These are phyloP conservation scores for Diplodia mutila DNA, from an alignment of 2,329 filamentous ascomycete genomes.

Conservation along the genomic window DNA sequence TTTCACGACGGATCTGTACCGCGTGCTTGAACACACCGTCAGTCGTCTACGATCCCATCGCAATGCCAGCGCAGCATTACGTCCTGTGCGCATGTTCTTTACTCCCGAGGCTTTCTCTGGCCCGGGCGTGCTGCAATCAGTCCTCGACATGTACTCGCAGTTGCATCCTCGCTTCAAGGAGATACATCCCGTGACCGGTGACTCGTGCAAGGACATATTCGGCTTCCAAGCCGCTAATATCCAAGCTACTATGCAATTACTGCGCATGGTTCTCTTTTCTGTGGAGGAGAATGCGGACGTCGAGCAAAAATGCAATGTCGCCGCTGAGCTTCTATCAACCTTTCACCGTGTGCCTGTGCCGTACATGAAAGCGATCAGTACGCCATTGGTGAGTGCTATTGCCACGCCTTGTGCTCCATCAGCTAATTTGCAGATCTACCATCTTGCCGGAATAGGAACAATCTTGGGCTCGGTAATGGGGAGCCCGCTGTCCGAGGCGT, in stretches of 20 bases:
- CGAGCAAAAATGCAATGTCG: slow-evolving; percentile 52
- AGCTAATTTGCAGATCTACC: slow-evolving; percentile 41
- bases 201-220: slow-evolving; percentile 45
- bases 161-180: slow-evolving; percentile 39
- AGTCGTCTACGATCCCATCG: slow-evolving; percentile 33
- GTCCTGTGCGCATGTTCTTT: slow-evolving; percentile 27
- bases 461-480: slow-evolving; percentile 56
- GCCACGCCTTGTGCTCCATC: not conserved
- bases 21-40: slow-evolving; percentile 58
- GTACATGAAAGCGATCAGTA: slow-evolving; percentile 54
- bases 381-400: slow-evolving; percentile 42
- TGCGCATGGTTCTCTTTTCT: slow-evolving; percentile 53
- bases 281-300: slow-evolving; percentile 41
- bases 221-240: slow-evolving; percentile 58
- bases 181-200: slow-evolving; percentile 35
- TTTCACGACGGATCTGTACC: slow-evolving; percentile 61
- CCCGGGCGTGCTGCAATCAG: slow-evolving; percentile 35
- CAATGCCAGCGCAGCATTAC: not conserved
- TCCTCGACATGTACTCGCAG: slow-evolving; percentile 35
- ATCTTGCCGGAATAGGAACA: slow-evolving; percentile 54
- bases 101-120: slow-evolving; percentile 30
- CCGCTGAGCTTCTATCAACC: slow-evolving; percentile 48
- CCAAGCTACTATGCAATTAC: slow-evolving; percentile 52
- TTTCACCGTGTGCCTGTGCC: slow-evolving; percentile 50
- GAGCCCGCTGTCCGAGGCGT: slow-evolving; percentile 47